These are phyloP conservation scores for Zymoseptoria ardabiliae DNA, from an alignment of 2,329 filamentous ascomycete species.

Conservation along the genomic window DNA sequence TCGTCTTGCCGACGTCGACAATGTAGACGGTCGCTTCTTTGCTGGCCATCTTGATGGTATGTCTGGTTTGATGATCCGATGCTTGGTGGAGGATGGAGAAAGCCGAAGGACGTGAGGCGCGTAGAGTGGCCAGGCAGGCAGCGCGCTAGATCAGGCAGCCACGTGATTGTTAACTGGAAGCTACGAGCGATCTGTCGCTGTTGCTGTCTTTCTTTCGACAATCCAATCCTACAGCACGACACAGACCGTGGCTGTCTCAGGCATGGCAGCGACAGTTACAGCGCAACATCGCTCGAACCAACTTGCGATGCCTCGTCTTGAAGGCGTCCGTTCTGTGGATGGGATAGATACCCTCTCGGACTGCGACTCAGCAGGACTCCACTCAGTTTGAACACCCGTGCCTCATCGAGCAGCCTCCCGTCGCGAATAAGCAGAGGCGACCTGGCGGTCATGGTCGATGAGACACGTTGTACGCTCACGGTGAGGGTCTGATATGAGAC, in stretches of 20 bases:
- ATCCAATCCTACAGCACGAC: too few relatives aligned
- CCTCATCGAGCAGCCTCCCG: too few relatives aligned
- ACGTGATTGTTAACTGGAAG: not conserved
- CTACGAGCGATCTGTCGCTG: too few relatives aligned
- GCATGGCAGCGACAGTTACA: not conserved
- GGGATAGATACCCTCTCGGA: too few relatives aligned
- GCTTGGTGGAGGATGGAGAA: not conserved
- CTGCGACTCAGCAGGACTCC: too few relatives aligned
- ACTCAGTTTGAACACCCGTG: too few relatives aligned
- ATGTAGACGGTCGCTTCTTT: constrained; percentile 94
- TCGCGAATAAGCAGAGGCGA: too few relatives aligned
- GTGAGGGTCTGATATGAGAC: too few relatives aligned
- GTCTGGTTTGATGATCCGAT: constrained; percentile 28
- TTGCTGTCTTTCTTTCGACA: too few relatives aligned
- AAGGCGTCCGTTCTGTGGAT: not conserved
- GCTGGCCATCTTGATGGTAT: constrained; percentile 59
- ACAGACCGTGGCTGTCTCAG: not conserved
- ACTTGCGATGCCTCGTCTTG: not conserved
- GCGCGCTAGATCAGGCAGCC: not conserved
- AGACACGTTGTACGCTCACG: too few relatives aligned
- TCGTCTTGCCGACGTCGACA: constrained; percentile 79
- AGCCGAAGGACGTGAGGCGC: not conserved
- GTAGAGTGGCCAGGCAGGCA: constrained; percentile 2
- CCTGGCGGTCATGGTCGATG: too few relatives aligned
- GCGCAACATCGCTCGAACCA: not conserved